Evolutionary conservation across 2,329 filamentous ascomycete species (phyloP), one percentile per base, ranked within the genome.

Genomic region (Aspergillus sp.): DNA sequence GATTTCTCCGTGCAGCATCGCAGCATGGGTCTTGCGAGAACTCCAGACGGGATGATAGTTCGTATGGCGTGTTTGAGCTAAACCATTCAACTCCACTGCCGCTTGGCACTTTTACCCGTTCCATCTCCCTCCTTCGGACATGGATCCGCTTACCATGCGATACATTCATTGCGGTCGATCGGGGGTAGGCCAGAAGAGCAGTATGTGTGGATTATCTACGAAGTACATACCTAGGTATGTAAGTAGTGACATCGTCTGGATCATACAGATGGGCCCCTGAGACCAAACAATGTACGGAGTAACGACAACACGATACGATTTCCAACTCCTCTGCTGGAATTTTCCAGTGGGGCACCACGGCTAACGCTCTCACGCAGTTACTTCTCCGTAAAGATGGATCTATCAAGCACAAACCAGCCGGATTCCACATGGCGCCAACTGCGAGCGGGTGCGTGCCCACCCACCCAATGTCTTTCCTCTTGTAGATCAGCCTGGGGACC

Each of bases 61-160:
- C 53, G 51, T 41, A 50, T 66, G 65, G 65, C 56, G 65, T 60
- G 67, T 69, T 69, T 67, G 65, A 67, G 60, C 57, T 66, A 67
- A 30, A 30, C 26, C 26, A 30, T 44, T 50, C 54, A 46, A 56
- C 58, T 58, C 64, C 64, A 63, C 64, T 43, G 44, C 54, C 61
- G 59, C 56, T 64, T 63, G 62, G 59, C 56, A 53, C 51, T 22
- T 52, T 48, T 49, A 35, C 49, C 19, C n/a, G 24, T 30, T 43
- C 13, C 13, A 36, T 20, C 26, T 33, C 14, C 11, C 7, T 19
- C 32, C 32, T 20, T 30, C 26, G 2, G 43, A 24, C 22, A 22
- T 36, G 16, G 20, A 16, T 19, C 16, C 20, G 45, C n/a, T n/a
- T n/a, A n/a, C 35, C 45, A 38, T 38, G 35, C 35, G 33, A 35